Percentiles rank a stretch among this genome's conserved stretches.
Conservation (phyloP, 129 eudicot species). For the Flaveria trinervia region DNA sequence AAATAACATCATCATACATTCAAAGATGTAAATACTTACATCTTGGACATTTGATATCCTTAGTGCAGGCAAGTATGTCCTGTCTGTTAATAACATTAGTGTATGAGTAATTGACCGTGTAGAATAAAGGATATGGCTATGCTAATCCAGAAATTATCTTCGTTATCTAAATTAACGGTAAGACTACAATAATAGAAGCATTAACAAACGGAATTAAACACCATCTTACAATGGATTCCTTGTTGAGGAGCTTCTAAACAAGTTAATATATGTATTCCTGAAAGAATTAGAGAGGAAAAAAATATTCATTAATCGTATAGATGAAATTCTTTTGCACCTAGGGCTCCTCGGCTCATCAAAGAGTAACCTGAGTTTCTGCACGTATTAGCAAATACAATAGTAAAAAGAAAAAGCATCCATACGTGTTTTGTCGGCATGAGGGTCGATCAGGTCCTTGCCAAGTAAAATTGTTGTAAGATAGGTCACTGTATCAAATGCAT, state of each 20-base stretch:
- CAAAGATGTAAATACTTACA: slow-evolving; percentile 50
- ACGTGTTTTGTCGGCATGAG: slow-evolving; percentile 57
- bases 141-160: not conserved
- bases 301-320: not conserved
- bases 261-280: slow-evolving; percentile 65
- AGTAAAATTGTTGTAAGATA: slow-evolving; percentile 77
- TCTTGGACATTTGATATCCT: slow-evolving; percentile 60
- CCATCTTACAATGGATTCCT: slow-evolving; percentile 48
- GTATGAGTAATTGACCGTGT: slow-evolving; percentile 22
- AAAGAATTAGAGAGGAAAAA: slow-evolving; percentile 13
- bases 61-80: slow-evolving; percentile 59
- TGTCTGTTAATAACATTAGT: slow-evolving; percentile 43
- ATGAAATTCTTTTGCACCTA: not conserved
- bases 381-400: not conserved
- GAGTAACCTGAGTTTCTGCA: not conserved
- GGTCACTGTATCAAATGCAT: slow-evolving; percentile 56
- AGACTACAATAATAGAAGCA: not conserved
- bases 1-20: not conserved
- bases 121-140: not conserved
- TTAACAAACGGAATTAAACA: slow-evolving; percentile 10
- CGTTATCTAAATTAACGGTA: not conserved
- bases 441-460: slow-evolving; percentile 72
- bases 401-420: slow-evolving; percentile 28
- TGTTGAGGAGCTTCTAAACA: slow-evolving; percentile 61
- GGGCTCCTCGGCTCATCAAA: not conserved